Percentiles rank a stretch among this genome's conserved stretches.
Conservation (phyloP, 2,329 filamentous ascomycete genomes). For the Penicillium freii region DNA sequence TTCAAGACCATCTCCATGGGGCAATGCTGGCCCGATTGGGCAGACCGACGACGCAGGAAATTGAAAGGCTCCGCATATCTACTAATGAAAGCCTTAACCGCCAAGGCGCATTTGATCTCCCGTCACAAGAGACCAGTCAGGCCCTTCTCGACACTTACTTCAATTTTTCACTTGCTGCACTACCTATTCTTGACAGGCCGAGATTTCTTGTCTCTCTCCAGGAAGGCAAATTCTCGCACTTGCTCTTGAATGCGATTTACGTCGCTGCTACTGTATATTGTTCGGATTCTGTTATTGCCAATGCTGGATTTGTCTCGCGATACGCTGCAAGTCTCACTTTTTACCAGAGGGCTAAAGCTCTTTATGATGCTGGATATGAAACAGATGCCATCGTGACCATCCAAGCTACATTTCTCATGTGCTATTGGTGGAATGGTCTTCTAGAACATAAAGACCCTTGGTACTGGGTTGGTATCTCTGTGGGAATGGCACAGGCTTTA, state of each 20-base stretch:
- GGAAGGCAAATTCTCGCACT: constrained; percentile 14
- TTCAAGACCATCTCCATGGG: constrained; percentile 21
- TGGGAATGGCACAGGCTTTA: constrained; percentile 25
- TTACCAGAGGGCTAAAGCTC: constrained; percentile 26
- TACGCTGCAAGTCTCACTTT: constrained; percentile 25
- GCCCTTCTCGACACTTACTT: constrained; percentile 26
- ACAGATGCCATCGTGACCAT: constrained; percentile 22
- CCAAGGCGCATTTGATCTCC: constrained; percentile 22
- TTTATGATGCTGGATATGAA: constrained; percentile 31
- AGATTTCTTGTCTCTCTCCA: constrained; percentile 17
- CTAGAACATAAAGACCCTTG: constrained; percentile 29
- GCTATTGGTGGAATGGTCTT: constrained; percentile 28
- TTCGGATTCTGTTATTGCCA: constrained; percentile 17
- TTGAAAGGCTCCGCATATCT: constrained; percentile 8
- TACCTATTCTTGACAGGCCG: constrained; percentile 23
- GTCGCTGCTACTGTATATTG: constrained; percentile 22
- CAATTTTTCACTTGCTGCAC: constrained; percentile 13
- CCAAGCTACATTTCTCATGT: constrained; percentile 24
- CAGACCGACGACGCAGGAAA: constrained; percentile 9
- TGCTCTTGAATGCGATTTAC: constrained; percentile 26
- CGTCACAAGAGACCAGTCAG: constrained; percentile 10
- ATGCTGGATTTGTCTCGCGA: constrained; percentile 22
- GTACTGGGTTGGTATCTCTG: constrained; percentile 28
- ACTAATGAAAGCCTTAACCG: constrained; percentile 1
- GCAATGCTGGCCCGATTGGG: constrained; percentile 19